A percentile compares a stretch with the other conserved stretches of the same genome.
phyloP scores from a whole-genome alignment of 2,329 filamentous ascomycete genomes.

The Xenosphaeropsis pyriputrescens region DNA sequence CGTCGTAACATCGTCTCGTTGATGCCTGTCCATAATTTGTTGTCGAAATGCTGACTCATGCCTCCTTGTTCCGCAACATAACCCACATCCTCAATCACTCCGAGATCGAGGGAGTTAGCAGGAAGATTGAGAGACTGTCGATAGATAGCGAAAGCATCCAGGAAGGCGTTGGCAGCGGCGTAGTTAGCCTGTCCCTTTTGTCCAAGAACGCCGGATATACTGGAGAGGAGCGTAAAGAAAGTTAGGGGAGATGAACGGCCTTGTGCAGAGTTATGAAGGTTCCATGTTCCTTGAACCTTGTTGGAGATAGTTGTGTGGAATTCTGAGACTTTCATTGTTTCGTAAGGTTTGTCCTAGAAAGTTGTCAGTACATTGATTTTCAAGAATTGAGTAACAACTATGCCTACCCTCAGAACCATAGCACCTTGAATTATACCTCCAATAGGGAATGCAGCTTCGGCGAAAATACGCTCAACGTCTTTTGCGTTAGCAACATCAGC shows the following conservation, averaged over 20 bases:
- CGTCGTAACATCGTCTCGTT: slow-evolving; percentile 15
- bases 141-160: slow-evolving; percentile 25
- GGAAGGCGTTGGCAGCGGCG: slow-evolving; percentile 31
- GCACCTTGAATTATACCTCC: slow-evolving; percentile 17
- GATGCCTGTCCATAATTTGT: slow-evolving; percentile 11
- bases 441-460: slow-evolving; percentile 3
- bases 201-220: slow-evolving; percentile 19
- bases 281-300: slow-evolving; percentile 10
- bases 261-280: slow-evolving; percentile 6
- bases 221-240: slow-evolving; percentile 25
- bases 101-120: slow-evolving; percentile 34
- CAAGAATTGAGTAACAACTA: background rate
- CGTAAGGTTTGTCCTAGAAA: slow-evolving; percentile 5
- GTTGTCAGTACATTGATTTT: background rate
- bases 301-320: slow-evolving; percentile 2
- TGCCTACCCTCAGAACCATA: slow-evolving; percentile 15
- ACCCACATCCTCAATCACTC: slow-evolving; percentile 28
- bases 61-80: slow-evolving; percentile 5
- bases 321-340: slow-evolving; percentile 4
- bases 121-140: slow-evolving; percentile 23
- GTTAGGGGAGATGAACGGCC: slow-evolving; percentile 17
- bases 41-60: slow-evolving; percentile 6
- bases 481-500: slow-evolving; percentile 5
- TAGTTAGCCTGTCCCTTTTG: slow-evolving; percentile 28
- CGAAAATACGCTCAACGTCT: slow-evolving; percentile 4